Conservation (phyloP, 1,284 basidiomycete genomes). For the Rhodotorula sp. region DNA sequence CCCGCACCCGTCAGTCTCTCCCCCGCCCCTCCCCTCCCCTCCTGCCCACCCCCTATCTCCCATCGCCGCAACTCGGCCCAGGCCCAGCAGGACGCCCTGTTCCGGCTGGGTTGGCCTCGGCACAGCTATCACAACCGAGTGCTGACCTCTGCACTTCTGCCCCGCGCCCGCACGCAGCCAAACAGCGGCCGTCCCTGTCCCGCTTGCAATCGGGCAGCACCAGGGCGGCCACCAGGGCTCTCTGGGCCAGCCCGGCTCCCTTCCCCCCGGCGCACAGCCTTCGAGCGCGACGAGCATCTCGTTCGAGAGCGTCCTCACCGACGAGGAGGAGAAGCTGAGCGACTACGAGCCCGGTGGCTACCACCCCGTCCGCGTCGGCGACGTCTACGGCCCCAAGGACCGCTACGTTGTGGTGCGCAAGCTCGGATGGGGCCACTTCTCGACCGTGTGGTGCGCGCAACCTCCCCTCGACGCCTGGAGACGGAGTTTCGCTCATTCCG, state of each 20-base stretch:
- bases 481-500: neutral
- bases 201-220: slow-evolving; percentile 27
- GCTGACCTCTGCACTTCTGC: neutral
- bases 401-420: slow-evolving; percentile 91
- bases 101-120: accelerated
- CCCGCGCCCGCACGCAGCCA: neutral
- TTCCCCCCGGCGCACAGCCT: slow-evolving; percentile 11
- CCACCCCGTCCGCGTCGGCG: slow-evolving; percentile 87
- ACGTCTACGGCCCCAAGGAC: slow-evolving; percentile 66
- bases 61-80: neutral
- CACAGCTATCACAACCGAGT: neutral
- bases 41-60: neutral
- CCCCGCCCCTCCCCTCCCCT: neutral
- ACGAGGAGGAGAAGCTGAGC: slow-evolving; percentile 50
- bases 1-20: neutral
- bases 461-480: neutral
- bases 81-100: neutral
- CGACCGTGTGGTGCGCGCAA: slow-evolving; percentile 50
- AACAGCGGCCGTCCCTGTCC: slow-evolving; percentile 11
- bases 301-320: slow-evolving; percentile 45
- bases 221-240: slow-evolving; percentile 33
- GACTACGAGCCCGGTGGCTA: slow-evolving; percentile 91
- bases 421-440: slow-evolving; percentile 97
- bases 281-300: slow-evolving; percentile 34
- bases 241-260: slow-evolving; percentile 6